phyloP scores from a whole-genome alignment of 805 yeast species.

The Candida quercuum region DNA sequence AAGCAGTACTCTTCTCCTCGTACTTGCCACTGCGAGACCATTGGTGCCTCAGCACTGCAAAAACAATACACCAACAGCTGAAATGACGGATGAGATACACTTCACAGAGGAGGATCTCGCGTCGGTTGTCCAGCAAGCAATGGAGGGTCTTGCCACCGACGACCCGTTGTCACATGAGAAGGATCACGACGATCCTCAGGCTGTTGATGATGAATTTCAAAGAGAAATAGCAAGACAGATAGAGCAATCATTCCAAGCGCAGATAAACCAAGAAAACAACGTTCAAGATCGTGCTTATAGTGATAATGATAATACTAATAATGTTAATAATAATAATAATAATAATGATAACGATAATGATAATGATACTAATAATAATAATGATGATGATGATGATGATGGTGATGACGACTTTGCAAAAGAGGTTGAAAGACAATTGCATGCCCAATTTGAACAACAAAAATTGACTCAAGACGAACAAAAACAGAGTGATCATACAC shows the following conservation, averaged over 20 bases:
- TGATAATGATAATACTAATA: constrained; percentile 13
- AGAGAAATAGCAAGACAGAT: constrained; percentile 20
- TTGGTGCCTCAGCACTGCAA: no score
- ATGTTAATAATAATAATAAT: constrained; percentile 7
- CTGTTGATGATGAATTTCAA: constrained; percentile 17
- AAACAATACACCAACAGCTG: not conserved
- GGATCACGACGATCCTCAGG: not conserved
- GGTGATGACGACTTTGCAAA: constrained; percentile 24
- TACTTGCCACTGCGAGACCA: no score
- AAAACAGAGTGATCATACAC: no score
- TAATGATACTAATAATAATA: constrained; percentile 11
- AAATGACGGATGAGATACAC: constrained; percentile 6
- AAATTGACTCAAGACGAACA: no score
- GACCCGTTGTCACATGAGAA: constrained; percentile 1
- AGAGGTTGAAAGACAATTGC: constrained; percentile 22
- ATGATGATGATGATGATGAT: constrained; percentile 3
- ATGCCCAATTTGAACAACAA: constrained; percentile 14
- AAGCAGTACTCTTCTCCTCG: no score
- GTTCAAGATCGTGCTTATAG: constrained; percentile 1
- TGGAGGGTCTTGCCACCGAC: constrained; percentile 18
- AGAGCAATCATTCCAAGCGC: constrained; percentile 15
- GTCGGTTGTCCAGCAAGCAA: constrained; percentile 35
- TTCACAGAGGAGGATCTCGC: constrained; percentile 29
- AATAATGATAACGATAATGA: constrained; percentile 11
- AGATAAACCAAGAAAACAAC: constrained; percentile 3